phyloP scores from a whole-genome alignment of 306 rosid genomes.

The Prunus kanzakura region DNA sequence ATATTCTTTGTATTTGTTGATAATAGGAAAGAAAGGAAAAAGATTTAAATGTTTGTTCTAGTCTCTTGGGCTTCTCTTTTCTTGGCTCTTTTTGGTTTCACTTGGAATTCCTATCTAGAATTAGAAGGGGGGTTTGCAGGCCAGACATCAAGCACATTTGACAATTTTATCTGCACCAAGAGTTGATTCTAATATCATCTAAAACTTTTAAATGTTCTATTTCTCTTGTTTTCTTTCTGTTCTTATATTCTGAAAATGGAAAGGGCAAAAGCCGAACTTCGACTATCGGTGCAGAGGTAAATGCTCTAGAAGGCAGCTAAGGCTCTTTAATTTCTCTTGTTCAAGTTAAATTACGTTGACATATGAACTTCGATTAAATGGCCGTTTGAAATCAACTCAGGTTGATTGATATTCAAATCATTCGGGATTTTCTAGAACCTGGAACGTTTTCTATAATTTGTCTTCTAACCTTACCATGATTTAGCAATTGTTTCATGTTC shows the following conservation, averaged over 20 bases:
- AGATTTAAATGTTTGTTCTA: not conserved
- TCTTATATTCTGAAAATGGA: not conserved
- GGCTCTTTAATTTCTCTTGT: not conserved
- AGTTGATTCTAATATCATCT: too few relatives aligned
- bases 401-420: too few relatives aligned
- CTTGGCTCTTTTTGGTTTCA: not conserved
- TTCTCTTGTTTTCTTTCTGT: not conserved
- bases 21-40: conserved; percentile 10
- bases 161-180: not conserved
- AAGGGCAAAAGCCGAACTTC: not conserved
- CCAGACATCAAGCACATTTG: not conserved
- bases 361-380: not conserved
- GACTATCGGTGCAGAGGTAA: too few relatives aligned
- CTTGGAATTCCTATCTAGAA: not conserved
- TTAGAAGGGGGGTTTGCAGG: not conserved
- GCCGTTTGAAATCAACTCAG: not conserved
- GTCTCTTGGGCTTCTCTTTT: not conserved
- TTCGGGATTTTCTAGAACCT: too few relatives aligned
- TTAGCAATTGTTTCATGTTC: too few relatives aligned
- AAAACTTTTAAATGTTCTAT: not conserved
- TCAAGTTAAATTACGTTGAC: not conserved
- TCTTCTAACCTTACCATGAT: too few relatives aligned
- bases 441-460: too few relatives aligned
- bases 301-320: too few relatives aligned
- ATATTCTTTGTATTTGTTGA: conserved; percentile 32